These are phyloP conservation scores for Coffea canephora DNA, from an alignment of 257 asterid genomes.

Conservation along the genomic window DNA sequence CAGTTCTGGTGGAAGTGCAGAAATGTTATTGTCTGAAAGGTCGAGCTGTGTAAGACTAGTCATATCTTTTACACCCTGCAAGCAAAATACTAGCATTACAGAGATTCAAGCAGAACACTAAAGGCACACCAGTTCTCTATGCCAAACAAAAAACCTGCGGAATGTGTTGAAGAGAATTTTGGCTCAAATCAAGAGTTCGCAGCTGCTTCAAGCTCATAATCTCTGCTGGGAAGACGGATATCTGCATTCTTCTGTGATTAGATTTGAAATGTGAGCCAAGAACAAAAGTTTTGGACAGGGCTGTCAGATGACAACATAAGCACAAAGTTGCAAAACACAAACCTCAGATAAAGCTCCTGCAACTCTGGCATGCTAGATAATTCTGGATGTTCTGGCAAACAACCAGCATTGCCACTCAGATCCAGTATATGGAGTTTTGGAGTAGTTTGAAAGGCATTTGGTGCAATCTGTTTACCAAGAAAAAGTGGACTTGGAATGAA, in stretches of 20 bases:
- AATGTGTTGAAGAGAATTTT: slow-evolving; percentile 65
- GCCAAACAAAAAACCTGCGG: slow-evolving; percentile 62
- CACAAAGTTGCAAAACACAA: slow-evolving; percentile 20
- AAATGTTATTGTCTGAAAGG: slow-evolving; percentile 80
- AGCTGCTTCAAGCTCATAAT: slow-evolving; percentile 56
- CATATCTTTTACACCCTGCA: slow-evolving; percentile 71
- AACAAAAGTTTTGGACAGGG: slow-evolving; percentile 11
- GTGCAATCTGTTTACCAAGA: slow-evolving; percentile 53
- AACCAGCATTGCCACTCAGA: slow-evolving; percentile 70
- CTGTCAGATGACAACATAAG: neutral
- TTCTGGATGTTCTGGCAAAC: slow-evolving; percentile 64
- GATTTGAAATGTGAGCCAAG: slow-evolving; percentile 26
- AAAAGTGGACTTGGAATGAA: neutral
- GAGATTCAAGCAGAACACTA: slow-evolving; percentile 3
- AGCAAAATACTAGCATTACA: slow-evolving; percentile 6
- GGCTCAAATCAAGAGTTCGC: slow-evolving; percentile 85
- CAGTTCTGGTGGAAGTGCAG: slow-evolving; percentile 81
- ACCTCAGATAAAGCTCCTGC: slow-evolving; percentile 96
- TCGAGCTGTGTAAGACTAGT: slow-evolving; percentile 72
- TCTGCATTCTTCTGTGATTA: slow-evolving; percentile 70
- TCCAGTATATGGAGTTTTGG: slow-evolving; percentile 87
- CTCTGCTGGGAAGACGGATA: slow-evolving; percentile 66
- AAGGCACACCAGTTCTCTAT: neutral
- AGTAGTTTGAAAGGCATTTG: slow-evolving; percentile 68
- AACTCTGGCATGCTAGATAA: slow-evolving; percentile 69